Conservation (phyloP, 208 protist genomes). For the Trypanosoma boissoni region DNA sequence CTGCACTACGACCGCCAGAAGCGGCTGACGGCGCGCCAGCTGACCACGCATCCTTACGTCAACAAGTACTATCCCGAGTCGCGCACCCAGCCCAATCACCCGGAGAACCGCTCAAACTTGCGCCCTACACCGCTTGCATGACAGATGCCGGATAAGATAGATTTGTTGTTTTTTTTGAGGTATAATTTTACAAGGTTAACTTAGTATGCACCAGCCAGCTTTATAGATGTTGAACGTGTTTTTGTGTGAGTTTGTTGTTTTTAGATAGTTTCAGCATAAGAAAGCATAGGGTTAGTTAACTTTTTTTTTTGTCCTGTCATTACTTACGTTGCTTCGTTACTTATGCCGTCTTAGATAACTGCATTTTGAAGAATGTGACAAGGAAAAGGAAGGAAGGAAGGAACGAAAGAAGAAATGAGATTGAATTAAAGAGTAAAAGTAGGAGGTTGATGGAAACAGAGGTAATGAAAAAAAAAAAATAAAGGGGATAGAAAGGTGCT, state of each 20-base stretch:
- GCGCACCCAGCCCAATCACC: constrained; percentile 53
- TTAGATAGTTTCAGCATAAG: constrained; percentile 18
- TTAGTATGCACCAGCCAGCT: too few species aligned
- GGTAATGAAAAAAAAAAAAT: constrained; percentile 15
- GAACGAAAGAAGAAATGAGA: not conserved
- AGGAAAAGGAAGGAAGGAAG: constrained; percentile 3
- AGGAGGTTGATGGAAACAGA: constrained; percentile 8
- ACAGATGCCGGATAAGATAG: not conserved
- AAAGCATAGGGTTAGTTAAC: constrained; percentile 19
- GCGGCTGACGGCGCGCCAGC: constrained; percentile 62
- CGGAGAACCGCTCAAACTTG: constrained; percentile 52
- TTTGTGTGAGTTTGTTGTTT: not conserved
- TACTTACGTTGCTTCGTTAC: not conserved
- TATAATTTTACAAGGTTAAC: too few species aligned
- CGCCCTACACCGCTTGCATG: constrained; percentile 45
- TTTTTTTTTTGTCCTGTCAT: constrained; percentile 15
- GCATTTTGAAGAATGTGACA: not conserved
- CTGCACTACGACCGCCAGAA: constrained; percentile 75
- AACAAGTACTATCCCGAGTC: constrained; percentile 80
- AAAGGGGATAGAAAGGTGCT: not conserved
- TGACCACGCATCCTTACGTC: constrained; percentile 75
- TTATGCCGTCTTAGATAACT: too few species aligned
- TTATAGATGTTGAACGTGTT: too few species aligned
- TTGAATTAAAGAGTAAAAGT: not conserved
- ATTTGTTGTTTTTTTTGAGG: constrained; percentile 4